Evolutionary conservation across 805 yeast species (phyloP), one percentile per base, ranked within the genome.

Genomic region (Candida cerambycidarum): DNA sequence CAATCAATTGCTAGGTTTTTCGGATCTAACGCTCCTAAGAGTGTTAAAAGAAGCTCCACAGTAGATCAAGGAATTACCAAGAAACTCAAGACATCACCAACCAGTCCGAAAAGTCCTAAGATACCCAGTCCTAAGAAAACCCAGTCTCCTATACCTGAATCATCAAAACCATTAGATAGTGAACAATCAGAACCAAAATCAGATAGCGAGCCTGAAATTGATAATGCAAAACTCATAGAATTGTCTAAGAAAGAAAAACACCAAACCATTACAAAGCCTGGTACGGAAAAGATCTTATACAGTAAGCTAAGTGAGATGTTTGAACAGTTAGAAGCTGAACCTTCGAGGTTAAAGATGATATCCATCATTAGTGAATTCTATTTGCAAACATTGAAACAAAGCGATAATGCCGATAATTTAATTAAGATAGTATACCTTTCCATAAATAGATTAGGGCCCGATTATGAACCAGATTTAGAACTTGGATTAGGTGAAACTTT

Each of bases 401-500:
- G 63, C 23, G 15, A 34, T 13, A 46, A 60, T 2, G 61, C 64
- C 5, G 67, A 63, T n/a, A 72, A 79, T 33, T 64, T 93, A 41
- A 73, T 87, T 5, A 80, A 78, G 42, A 81, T 88, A 1, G 85
- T 90, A 1, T 93, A 92, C 54, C 73, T 93, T 13, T 85, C 86
- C 64, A 89, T 92, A 58, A 92, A 92, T 59, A 71, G 92, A 47
- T 67, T 90, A 8, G 97, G 97, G 0, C 99, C 99, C 0, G 99
- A 93, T 60, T 93, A 93, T 58, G 96, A 89, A 58, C 73, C 75
- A 1, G 97, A 95, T 23, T 67, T 92, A 44, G 99, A 93, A 57
- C 70, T 93, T 18, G 99, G 99, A 0, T 73, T 93, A 2, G 99
- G 99, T 13, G 99, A 93, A 61, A 82, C 95, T 2, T 59, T 93